Base-by-base conservation (phyloP, 1,284 basidiomycete species). In the Apiotrichum gamsii region DNA sequence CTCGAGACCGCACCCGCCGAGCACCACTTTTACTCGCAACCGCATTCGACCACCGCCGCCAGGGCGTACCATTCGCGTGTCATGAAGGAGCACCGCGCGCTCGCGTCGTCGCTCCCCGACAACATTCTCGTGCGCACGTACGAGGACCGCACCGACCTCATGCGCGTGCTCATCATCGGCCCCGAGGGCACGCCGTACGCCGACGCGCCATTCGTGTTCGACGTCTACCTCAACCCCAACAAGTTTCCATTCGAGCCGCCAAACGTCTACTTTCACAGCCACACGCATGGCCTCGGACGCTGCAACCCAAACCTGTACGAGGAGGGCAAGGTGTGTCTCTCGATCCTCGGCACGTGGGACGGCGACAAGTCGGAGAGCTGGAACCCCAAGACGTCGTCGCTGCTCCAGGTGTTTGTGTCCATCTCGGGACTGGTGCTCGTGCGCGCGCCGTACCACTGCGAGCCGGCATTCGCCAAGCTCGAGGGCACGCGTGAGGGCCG, bases 341-440 rank as follows among this genome's bases (percentile, higher is more conserved):
- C 87, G 20, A 85, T 96, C 38, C 73, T 95, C 4, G 88, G 88
- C 16, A 95, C 90, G 0, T 96, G 90, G 90, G 79, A 82, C 1
- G 90, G 91, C 5, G 90, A 91, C 62, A 81, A 65, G 66, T 86
- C 79, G 57, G 90, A 94, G 72, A 83, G 80, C 6, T 91, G 89
- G 89, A 58, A 77, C 80, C 56, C 80, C 78, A 57, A 59, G 24
- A 72, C 72, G 51, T 91, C 87, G 3, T 91, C 88, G 10, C 74
- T 96, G 31, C 78, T 96, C 8, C 91, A 96, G 71, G 87, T 89
- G 0, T 82, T 95, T 47, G 87, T 96, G 14, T 93, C 89, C 14
- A 94, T 95, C 43, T 90, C 94, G 63, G 90, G 89, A 13, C 77
- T 95, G 13, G 91, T 96, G 9, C 78, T 96, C 8, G 90, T 94